Evolutionary conservation across 345 rosid species (phyloP).

Genomic region (Alliaria petiolata): DNA sequence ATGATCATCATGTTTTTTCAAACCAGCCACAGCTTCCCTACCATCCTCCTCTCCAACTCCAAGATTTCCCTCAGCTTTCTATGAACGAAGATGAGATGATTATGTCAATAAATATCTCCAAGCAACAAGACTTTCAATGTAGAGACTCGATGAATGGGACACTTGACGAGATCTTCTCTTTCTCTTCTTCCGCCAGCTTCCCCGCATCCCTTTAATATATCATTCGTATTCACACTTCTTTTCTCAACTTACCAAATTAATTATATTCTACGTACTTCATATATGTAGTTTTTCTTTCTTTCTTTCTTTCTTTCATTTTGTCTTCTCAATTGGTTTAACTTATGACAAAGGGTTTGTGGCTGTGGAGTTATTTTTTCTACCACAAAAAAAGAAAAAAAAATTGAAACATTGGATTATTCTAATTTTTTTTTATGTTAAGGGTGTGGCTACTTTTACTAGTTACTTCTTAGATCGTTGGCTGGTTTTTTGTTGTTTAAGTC

Average conservation of each 20-base stretch:
- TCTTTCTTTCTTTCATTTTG: neutral
- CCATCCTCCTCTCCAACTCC: constrained; percentile 57
- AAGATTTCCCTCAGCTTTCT: constrained; percentile 45
- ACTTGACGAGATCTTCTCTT: constrained; percentile 26
- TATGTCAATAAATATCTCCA: constrained; percentile 11
- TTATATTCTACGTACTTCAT: neutral
- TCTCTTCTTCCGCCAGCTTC: constrained; percentile 29
- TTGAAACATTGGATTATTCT: neutral
- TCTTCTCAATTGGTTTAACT: constrained; percentile 11
- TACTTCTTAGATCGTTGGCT: neutral
- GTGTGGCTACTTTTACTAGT: neutral
- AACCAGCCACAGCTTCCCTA: constrained; percentile 31
- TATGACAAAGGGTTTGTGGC: neutral
- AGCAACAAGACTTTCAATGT: constrained; percentile 23
- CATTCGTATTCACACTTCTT: constrained; percentile 5
- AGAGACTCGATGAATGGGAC: no score
- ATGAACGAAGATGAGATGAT: constrained; percentile 22
- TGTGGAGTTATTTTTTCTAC: constrained; percentile 20
- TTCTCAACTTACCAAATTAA: neutral
- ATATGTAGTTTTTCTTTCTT: no score
- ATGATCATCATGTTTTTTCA: constrained; percentile 8
- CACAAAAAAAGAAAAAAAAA: constrained; percentile 4
- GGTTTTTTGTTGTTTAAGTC: neutral
- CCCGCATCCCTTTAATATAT: neutral
- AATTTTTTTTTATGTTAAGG: neutral